phyloP scores from a whole-genome alignment of 192 early-diverging fungal genomes.

The Gaertneriomyces sp. region DNA sequence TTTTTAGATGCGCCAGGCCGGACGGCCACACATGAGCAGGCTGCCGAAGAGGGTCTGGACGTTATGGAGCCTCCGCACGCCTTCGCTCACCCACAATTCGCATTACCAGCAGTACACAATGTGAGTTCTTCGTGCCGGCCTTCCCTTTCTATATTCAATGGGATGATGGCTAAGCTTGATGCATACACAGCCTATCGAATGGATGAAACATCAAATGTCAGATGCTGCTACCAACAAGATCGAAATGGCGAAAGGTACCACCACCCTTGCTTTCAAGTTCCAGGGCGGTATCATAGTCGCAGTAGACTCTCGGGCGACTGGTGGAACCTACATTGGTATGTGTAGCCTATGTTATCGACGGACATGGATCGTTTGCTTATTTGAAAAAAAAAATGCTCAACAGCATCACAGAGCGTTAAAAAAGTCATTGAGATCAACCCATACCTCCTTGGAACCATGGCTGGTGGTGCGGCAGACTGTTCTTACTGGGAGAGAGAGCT shows the following conservation, averaged over 20 bases:
- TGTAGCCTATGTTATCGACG: neutral
- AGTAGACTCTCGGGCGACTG: conserved; percentile 94
- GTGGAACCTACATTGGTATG: conserved; percentile 84
- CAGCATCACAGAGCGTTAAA: conserved; percentile 90
- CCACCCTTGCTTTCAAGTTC: conserved; percentile 97
- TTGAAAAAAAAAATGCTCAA: neutral
- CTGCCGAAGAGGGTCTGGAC: neutral
- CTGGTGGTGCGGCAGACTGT: conserved; percentile 99
- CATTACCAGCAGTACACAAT: conserved; percentile 33
- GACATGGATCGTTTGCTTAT: neutral
- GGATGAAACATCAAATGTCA: conserved; percentile 74
- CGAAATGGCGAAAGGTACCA: conserved; percentile 94
- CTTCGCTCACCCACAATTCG: conserved; percentile 38
- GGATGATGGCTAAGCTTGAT: neutral
- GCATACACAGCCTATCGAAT: conserved; percentile 70
- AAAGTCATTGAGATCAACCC: conserved; percentile 99
- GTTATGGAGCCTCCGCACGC: conserved; percentile 16
- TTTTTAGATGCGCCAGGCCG: conserved; percentile 24
- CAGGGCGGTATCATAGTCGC: conserved; percentile 89
- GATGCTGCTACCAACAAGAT: conserved; percentile 72
- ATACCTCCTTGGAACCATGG: conserved; percentile 97
- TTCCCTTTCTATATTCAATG: neutral
- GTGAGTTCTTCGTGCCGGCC: conserved; percentile 7
- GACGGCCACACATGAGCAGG: neutral
- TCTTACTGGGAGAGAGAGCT: conserved; percentile 97